Conservation (phyloP, 140 eudicot genomes). For the Senecio squalidus region DNA sequence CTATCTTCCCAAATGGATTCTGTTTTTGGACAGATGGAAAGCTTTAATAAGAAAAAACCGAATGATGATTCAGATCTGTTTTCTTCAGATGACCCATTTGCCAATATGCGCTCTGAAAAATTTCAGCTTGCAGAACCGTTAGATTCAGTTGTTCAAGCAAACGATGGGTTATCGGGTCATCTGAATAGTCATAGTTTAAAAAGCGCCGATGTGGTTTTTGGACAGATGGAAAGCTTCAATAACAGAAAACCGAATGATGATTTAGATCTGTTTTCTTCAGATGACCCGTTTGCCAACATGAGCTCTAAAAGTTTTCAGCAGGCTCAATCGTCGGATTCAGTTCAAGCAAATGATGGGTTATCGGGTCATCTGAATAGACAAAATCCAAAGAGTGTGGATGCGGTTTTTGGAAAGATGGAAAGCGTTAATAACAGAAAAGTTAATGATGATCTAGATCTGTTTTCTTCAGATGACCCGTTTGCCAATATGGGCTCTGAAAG, state of each 20-base stretch:
- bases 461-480: slow-evolving; percentile 34
- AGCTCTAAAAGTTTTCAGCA: slow-evolving; percentile 25
- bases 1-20: slow-evolving; percentile 46
- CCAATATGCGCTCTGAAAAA: slow-evolving; percentile 23
- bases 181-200: slow-evolving; percentile 7
- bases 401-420: slow-evolving; percentile 35
- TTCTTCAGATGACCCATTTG: slow-evolving; percentile 35
- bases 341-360: slow-evolving; percentile 21
- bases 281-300: slow-evolving; percentile 37
- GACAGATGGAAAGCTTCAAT: slow-evolving; percentile 19
- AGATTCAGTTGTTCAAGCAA: slow-evolving; percentile 23
- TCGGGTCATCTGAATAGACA: slow-evolving; percentile 8
- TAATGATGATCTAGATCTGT: slow-evolving; percentile 18
- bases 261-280: slow-evolving; percentile 22
- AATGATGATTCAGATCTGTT: slow-evolving; percentile 21
- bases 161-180: slow-evolving; percentile 20
- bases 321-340: slow-evolving; percentile 24
- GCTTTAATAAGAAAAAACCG: slow-evolving; percentile 13
- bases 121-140: slow-evolving; percentile 23
- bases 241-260: slow-evolving; percentile 20
- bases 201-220: slow-evolving; percentile 35
- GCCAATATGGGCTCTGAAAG: slow-evolving; percentile 26
- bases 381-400: slow-evolving; percentile 20
- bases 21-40: slow-evolving; percentile 33
- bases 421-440: slow-evolving; percentile 14